Evolutionary conservation across 306 rosid genomes (phyloP), one percentile per base, ranked within the genome.

Genomic region (Quercus bicolor): DNA sequence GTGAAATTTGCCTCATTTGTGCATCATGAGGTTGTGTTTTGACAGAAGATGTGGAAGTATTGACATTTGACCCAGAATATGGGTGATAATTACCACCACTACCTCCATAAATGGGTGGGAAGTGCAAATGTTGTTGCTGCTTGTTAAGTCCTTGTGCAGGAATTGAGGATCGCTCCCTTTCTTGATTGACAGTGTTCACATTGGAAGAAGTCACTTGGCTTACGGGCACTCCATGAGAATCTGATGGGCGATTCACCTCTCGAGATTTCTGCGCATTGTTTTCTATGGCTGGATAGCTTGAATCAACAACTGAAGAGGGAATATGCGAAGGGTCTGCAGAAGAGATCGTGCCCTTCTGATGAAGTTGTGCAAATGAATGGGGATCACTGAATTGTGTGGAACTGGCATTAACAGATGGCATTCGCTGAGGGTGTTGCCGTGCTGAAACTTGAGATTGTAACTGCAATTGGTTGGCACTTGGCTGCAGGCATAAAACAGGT

Each of bases 71-170:
- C 70, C 93, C 97, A 2, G 92, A 76, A 86, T 86, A 94, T 33
- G 86, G 84, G 79, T 75, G 87, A 84, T 82, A 90, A 80, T 86
- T 92, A 77, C 91, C 83, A 72, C 84, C 85, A 79, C 68, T 88
- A 75, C 78, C 78, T 66, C 98, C 97, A 77, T 88, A 91, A 78
- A 86, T 82, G 70, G 90, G 90, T 14, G 97, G 89, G 70, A 86
- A 88, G 75, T 86, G 97, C 73, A 89, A 78, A 82, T 82, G 90
- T 24, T 88, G 97, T 24, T 88, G 92, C 82, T 86, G 94, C 86
- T 85, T 88, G 77, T 74, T 89, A 61, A 87, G 89, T 65, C 97
- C 92, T 82, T 90, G 94, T 37, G 83, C 56, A 62, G 90, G 80
- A 85, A 80, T 78, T 24, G 89, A 76, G 57, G 94, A 84, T 84